Conservation (phyloP, 2,329 filamentous ascomycete genomes). For the Paecilomyces formosus region DNA sequence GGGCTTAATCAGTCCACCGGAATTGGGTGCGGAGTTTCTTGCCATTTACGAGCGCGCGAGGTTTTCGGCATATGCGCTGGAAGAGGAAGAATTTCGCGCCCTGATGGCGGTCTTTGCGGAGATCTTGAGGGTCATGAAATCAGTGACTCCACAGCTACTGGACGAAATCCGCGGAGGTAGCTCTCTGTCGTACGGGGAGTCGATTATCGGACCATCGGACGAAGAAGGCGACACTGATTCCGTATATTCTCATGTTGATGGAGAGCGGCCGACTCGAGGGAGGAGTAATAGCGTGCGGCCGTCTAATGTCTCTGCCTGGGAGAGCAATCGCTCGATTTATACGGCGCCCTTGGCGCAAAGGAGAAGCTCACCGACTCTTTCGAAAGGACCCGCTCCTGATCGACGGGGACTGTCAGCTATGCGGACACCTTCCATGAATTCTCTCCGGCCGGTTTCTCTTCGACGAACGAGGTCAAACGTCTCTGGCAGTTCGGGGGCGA, state of each 20-base stretch:
- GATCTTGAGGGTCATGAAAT: slow-evolving; percentile 67
- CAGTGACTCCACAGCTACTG: slow-evolving; percentile 51
- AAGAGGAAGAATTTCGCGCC: slow-evolving; percentile 62
- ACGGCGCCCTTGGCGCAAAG: slow-evolving; percentile 18
- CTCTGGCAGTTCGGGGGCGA: slow-evolving; percentile 27
- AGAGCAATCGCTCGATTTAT: slow-evolving; percentile 18
- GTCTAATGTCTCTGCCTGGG: slow-evolving; percentile 21
- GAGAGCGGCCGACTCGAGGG: slow-evolving; percentile 12
- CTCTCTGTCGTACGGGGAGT: slow-evolving; percentile 20
- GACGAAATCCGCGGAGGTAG: slow-evolving; percentile 23
- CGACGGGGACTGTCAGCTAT: slow-evolving; percentile 5
- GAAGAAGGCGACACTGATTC: slow-evolving; percentile 33
- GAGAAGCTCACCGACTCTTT: slow-evolving; percentile 11
- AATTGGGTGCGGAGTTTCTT: slow-evolving; percentile 56
- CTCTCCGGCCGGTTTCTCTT: slow-evolving; percentile 27
- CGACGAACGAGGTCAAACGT: slow-evolving; percentile 22
- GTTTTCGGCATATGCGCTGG: slow-evolving; percentile 65
- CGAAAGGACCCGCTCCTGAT: slow-evolving; percentile 2
- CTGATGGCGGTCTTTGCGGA: slow-evolving; percentile 82
- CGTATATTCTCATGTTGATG: slow-evolving; percentile 6
- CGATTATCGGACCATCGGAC: slow-evolving; percentile 30
- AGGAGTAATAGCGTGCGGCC: slow-evolving; percentile 19
- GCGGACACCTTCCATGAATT: slow-evolving; percentile 28
- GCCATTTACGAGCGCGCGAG: slow-evolving; percentile 73
- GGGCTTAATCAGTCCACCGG: slow-evolving; percentile 51